phyloP scores from a whole-genome alignment of 306 rosid species.

The Phaseolus lunatus region DNA sequence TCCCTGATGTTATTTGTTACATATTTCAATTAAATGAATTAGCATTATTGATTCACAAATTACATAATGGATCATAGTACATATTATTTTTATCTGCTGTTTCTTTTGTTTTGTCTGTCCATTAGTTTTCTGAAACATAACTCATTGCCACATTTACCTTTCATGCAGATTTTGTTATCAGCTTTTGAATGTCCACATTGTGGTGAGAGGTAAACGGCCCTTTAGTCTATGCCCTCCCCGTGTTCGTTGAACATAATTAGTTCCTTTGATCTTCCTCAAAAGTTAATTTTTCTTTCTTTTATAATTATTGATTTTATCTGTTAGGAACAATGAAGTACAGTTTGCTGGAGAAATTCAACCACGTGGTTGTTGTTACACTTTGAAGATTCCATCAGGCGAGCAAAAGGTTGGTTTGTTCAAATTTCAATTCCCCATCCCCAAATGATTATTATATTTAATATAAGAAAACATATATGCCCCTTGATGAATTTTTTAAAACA shows the following conservation, averaged over 20 bases:
- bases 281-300: constrained; percentile 27
- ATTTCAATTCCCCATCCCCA: not conserved
- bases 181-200: constrained; percentile 96
- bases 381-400: constrained; percentile 70
- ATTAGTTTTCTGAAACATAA: constrained; percentile 22
- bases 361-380: constrained; percentile 76
- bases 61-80: not conserved
- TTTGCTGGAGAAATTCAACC: constrained; percentile 97
- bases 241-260: not conserved
- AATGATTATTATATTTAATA: constrained; percentile 2
- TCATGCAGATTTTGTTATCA: constrained; percentile 77
- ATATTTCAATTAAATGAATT: constrained; percentile 21
- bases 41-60: not conserved
- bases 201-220: constrained; percentile 75
- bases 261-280: constrained; percentile 12
- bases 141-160: constrained; percentile 2
- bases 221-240: constrained; percentile 16
- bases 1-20: not conserved
- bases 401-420: constrained; percentile 61
- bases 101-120: constrained; percentile 17
- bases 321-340: constrained; percentile 94
- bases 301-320: not conserved
- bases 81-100: constrained; percentile 26
- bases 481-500: constrained; percentile 30
- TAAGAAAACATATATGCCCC: not conserved